A percentile compares a stretch with the other conserved stretches of the same genome.
phyloP scores from a whole-genome alignment of 2,329 filamentous ascomycete genomes.

The Ilyonectria robusta region DNA sequence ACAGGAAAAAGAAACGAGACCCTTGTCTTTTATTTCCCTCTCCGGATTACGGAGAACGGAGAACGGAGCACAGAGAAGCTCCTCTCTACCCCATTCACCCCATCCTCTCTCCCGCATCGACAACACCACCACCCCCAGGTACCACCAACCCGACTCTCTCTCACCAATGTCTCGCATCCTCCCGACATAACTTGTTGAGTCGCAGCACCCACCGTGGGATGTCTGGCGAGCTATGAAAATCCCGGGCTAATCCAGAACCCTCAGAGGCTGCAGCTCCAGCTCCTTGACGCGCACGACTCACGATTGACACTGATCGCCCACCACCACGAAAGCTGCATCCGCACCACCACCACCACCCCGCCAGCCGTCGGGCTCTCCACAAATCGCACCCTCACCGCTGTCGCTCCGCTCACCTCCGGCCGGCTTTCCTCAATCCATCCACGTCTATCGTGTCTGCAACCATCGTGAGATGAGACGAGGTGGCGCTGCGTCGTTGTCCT shows the following conservation, averaged over 20 bases:
- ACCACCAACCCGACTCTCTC: constrained; percentile 1
- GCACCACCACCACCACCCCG: constrained; percentile 29
- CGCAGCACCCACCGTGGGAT: constrained; percentile 3
- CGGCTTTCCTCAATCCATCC: constrained; percentile 14
- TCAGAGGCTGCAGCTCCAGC: constrained; percentile 20
- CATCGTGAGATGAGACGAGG: constrained; percentile 42
- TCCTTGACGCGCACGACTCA: constrained; percentile 37
- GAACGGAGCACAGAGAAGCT: not conserved
- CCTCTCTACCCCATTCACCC: constrained; percentile 9
- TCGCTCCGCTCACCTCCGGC: constrained; percentile 38
- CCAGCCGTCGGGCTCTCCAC: constrained; percentile 18
- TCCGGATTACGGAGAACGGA: not conserved
- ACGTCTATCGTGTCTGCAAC: constrained; percentile 35
- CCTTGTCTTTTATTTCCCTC: not conserved
- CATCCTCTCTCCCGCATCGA: constrained; percentile 9
- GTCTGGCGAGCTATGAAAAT: not conserved
- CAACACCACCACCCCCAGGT: constrained; percentile 6
- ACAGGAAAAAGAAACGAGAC: not conserved
- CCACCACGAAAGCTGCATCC: constrained; percentile 21
- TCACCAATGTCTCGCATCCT: constrained; percentile 9
- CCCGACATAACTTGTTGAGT: constrained; percentile 17
- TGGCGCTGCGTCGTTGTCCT: constrained; percentile 36
- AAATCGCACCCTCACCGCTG: constrained; percentile 33
- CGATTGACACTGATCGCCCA: constrained; percentile 34
- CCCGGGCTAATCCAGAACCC: constrained; percentile 6